These are phyloP conservation scores for Cercophora scortea DNA, from an alignment of 495 filamentous ascomycete species.

Conservation along the genomic window DNA sequence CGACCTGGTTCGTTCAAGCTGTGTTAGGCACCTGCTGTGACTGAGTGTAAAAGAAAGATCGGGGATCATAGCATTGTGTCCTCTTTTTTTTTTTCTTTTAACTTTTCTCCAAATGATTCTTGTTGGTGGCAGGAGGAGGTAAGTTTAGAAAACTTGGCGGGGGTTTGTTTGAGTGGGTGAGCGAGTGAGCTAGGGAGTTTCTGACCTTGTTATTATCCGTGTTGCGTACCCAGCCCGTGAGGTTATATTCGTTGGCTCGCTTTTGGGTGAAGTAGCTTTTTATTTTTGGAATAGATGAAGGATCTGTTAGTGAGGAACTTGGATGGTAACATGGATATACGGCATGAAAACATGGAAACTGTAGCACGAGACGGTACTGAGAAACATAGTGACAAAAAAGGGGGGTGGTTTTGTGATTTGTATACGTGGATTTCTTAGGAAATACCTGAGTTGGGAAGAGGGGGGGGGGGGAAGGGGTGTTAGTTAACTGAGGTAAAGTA, in stretches of 20 bases:
- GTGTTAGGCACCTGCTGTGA: no score
- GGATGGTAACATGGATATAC: background rate
- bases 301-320: background rate
- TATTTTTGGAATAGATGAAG: background rate
- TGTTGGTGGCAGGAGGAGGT: no score
- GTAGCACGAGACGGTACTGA: no score
- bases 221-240: slow-evolving; percentile 80
- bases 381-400: no score
- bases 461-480: background rate
- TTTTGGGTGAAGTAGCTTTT: slow-evolving; percentile 62
- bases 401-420: background rate
- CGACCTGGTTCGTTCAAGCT: slow-evolving; percentile 54
- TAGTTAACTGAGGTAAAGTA: background rate
- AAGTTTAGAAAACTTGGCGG: no score
- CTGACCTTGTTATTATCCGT: slow-evolving; percentile 60
- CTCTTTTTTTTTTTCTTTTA: no score
- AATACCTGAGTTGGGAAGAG: background rate
- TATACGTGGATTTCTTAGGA: background rate
- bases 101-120: no score
- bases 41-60: no score
- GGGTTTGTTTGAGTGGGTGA: no score
- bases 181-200: background rate
- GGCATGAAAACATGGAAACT: no score
- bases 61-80: no score
- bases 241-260: slow-evolving; percentile 51